Percentiles rank a stretch among this genome's conserved stretches.
Conservation (phyloP, 2,329 filamentous ascomycete species). For the Thermomyces lanuginosus region DNA sequence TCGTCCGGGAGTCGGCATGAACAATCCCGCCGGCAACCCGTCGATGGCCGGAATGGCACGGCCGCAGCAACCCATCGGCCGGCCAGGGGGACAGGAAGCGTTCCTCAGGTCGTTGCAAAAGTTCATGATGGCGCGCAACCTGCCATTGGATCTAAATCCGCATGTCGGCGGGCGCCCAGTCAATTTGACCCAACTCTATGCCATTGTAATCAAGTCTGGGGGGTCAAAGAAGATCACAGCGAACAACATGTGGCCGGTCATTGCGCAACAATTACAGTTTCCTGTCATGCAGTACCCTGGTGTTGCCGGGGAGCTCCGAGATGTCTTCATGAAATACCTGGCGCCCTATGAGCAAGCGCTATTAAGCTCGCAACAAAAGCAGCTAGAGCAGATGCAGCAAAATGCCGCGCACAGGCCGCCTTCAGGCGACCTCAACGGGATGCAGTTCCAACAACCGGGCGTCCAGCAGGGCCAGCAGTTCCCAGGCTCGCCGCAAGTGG, state of each 20-base stretch:
- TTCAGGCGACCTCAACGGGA: conserved; percentile 21
- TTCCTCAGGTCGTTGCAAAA: conserved; percentile 60
- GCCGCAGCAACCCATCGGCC: conserved; percentile 25
- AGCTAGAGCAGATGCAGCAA: conserved; percentile 27
- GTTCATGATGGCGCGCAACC: conserved; percentile 60
- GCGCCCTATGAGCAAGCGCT: conserved; percentile 51
- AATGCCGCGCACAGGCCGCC: conserved; percentile 24
- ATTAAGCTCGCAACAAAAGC: conserved; percentile 30
- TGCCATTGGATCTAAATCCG: conserved; percentile 60
- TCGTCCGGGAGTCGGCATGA: conserved; percentile 18
- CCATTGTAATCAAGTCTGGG: conserved; percentile 56
- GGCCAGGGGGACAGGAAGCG: conserved; percentile 39
- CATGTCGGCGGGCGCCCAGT: conserved; percentile 57
- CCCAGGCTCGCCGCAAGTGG: conserved; percentile 18
- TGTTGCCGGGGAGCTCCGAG: conserved; percentile 52
- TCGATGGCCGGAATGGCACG: conserved; percentile 29
- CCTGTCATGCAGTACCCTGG: conserved; percentile 46
- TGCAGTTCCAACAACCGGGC: conserved; percentile 28
- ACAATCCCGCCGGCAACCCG: conserved; percentile 24
- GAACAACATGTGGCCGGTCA: conserved; percentile 54
- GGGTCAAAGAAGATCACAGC: conserved; percentile 60
- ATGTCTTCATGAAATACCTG: conserved; percentile 61
- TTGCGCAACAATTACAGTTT: conserved; percentile 49
- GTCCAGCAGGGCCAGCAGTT: conserved; percentile 33
- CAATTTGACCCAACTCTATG: conserved; percentile 61